A percentile compares a stretch with the other conserved stretches of the same genome.
phyloP scores from a whole-genome alignment of 805 yeast species.

The Monosporozyma siamensis region DNA sequence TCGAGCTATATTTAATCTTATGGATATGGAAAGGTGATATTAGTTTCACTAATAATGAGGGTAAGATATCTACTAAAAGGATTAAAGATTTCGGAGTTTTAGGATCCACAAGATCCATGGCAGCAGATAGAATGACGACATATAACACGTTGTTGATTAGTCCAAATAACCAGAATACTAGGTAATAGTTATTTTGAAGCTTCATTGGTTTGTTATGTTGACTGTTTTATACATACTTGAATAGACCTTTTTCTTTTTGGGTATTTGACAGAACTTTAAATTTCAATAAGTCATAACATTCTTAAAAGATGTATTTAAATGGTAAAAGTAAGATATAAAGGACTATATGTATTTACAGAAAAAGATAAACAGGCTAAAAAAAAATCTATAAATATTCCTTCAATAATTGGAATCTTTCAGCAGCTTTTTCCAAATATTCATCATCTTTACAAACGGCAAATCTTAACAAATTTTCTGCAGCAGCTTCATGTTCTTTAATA shows the following conservation, averaged over 20 bases:
- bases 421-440: constrained; percentile 70
- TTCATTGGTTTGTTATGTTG: not conserved
- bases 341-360: not conserved
- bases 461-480: constrained; percentile 77
- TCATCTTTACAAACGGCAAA: constrained; percentile 97
- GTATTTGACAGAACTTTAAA: not conserved
- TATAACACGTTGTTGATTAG: constrained; percentile 79
- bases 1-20: constrained; percentile 42
- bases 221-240: no score
- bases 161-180: constrained; percentile 74
- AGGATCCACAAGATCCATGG: constrained; percentile 83
- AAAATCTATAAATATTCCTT: constrained; percentile 44
- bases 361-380: no score
- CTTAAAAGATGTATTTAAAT: no score
- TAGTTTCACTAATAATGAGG: constrained; percentile 64
- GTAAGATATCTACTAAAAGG: constrained; percentile 76
- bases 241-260: not conserved
- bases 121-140: constrained; percentile 86
- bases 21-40: constrained; percentile 76
- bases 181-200: constrained; percentile 26
- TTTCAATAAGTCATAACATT: no score
- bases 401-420: constrained; percentile 57
- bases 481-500: constrained; percentile 55
- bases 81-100: constrained; percentile 78
- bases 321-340: no score